phyloP scores from a whole-genome alignment of 805 yeast species.

The Candida mattraensis region DNA sequence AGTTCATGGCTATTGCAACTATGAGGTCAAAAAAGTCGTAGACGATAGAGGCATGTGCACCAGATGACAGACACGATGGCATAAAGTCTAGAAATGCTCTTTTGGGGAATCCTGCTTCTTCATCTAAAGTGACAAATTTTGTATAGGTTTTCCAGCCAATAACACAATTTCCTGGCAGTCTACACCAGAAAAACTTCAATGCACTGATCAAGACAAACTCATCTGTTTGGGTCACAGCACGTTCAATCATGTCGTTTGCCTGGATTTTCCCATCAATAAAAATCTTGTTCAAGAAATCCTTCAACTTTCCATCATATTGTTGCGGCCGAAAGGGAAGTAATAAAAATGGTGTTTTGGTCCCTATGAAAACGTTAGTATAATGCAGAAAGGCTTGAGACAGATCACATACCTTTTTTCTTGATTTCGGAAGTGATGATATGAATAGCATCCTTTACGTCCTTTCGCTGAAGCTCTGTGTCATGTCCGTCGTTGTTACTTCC shows the following conservation, averaged over 20 bases:
- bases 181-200: constrained; percentile 82
- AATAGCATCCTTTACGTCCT: constrained; percentile 63
- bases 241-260: constrained; percentile 39
- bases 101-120: constrained; percentile 63
- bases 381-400: not conserved
- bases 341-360: constrained; percentile 65
- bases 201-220: constrained; percentile 72
- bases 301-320: constrained; percentile 58
- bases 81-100: constrained; percentile 75
- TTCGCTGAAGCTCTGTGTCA: constrained; percentile 53
- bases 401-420: constrained; percentile 53
- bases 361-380: too few species aligned
- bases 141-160: constrained; percentile 86
- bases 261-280: constrained; percentile 55
- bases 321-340: constrained; percentile 77
- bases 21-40: constrained; percentile 83
- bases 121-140: constrained; percentile 64
- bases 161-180: constrained; percentile 75
- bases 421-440: constrained; percentile 72
- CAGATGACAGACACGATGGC: constrained; percentile 81
- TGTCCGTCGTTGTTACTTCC: constrained; percentile 24
- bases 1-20: constrained; percentile 74
- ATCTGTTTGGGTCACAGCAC: constrained; percentile 52
- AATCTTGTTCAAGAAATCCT: constrained; percentile 53
- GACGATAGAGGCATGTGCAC: constrained; percentile 87